phyloP scores from a whole-genome alignment of 441 rosid genomes.

The Erysimum cheiri region DNA sequence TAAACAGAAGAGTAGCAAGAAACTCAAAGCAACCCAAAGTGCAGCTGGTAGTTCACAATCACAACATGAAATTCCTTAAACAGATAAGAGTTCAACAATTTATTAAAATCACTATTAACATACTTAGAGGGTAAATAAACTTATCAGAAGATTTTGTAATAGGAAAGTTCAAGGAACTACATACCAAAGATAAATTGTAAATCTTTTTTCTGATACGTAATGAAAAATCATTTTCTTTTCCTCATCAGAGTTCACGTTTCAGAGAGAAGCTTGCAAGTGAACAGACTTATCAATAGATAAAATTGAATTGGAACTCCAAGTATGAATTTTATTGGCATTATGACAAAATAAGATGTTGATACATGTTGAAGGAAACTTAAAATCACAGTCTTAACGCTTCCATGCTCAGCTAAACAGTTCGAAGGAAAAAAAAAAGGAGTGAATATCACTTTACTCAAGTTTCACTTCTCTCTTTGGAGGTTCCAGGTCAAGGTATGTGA shows the following conservation, averaged over 20 bases:
- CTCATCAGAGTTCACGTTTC: conserved; percentile 5
- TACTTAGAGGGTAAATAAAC: conserved; percentile 33
- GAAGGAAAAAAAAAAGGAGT: conserved; percentile 13
- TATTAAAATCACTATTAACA: conserved; percentile 30
- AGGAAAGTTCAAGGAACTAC: conserved; percentile 32
- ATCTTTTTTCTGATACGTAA: conserved; percentile 27
- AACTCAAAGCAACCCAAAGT: conserved; percentile 51
- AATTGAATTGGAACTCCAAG: conserved; percentile 16
- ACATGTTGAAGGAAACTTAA: conserved; percentile 32
- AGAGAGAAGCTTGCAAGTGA: conserved; percentile 34
- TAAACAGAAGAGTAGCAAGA: conserved; percentile 57
- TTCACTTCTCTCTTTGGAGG: conserved; percentile 79
- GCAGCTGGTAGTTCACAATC: conserved; percentile 49
- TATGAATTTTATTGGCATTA: conserved; percentile 33
- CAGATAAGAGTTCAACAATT: conserved; percentile 18
- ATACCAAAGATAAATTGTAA: conserved; percentile 29
- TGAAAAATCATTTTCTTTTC: background rate
- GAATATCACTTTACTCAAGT: conserved; percentile 52
- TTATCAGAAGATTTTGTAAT: conserved; percentile 41
- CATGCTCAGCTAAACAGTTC: conserved; percentile 20
- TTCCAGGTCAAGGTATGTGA: conserved; percentile 77
- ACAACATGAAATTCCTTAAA: conserved; percentile 28
- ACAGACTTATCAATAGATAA: background rate
- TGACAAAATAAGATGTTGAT: conserved; percentile 22
- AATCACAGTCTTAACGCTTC: conserved; percentile 15